These are phyloP conservation scores for Phaeosphaeriaceae sp. DNA, from an alignment of 2,329 filamentous ascomycete genomes.

Conservation along the genomic window DNA sequence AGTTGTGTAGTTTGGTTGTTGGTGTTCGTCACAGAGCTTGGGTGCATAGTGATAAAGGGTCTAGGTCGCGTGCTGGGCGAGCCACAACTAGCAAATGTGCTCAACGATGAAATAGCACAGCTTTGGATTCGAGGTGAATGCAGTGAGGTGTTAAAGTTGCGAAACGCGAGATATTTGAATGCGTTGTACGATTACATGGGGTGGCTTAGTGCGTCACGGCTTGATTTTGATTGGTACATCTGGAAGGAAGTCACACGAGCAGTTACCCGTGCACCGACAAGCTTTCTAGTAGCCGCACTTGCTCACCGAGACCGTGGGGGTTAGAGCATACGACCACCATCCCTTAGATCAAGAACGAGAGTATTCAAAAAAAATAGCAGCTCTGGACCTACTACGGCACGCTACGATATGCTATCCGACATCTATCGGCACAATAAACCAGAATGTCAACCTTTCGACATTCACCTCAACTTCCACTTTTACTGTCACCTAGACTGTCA, in stretches of 20 bases:
- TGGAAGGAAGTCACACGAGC: constrained; percentile 22
- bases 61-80: constrained; percentile 18
- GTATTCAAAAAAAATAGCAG: background rate
- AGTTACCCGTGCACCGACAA: constrained; percentile 17
- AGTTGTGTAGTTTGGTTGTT: constrained; percentile 14
- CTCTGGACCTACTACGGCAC: background rate
- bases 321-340: background rate
- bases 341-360: background rate
- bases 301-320: constrained; percentile 19
- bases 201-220: constrained; percentile 20
- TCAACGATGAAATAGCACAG: constrained; percentile 3
- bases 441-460: background rate
- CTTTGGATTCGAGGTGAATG: constrained; percentile 5
- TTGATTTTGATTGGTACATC: constrained; percentile 15
- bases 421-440: background rate
- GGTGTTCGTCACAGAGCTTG: constrained; percentile 11
- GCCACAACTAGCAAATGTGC: constrained; percentile 13
- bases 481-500: background rate
- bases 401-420: no score
- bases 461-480: background rate
- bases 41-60: constrained; percentile 18
- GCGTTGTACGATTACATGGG: constrained; percentile 16
- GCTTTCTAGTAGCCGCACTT: constrained; percentile 6
- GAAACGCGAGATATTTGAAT: constrained; percentile 18
- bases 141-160: constrained; percentile 2